Conservation (phyloP, 495 filamentous ascomycete species). For the Neurospora africana region DNA sequence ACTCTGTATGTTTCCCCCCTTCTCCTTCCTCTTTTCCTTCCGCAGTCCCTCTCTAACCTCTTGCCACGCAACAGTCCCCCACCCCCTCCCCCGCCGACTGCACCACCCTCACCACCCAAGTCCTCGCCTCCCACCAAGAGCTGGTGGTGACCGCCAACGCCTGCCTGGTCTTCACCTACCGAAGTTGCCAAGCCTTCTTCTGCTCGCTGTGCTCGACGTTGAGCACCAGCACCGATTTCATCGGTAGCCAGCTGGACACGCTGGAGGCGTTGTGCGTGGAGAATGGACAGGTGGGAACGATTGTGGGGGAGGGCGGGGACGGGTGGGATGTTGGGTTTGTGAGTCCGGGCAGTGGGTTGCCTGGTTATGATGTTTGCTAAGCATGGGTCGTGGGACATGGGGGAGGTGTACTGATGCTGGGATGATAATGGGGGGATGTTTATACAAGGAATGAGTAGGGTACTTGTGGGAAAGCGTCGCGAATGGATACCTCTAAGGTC, state of each 20-base stretch:
- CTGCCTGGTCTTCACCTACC: constrained; percentile 27
- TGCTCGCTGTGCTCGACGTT: constrained; percentile 30
- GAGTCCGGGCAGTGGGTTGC: constrained; percentile 19
- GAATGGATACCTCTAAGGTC: too few relatives aligned
- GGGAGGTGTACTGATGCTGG: too few relatives aligned
- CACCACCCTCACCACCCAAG: constrained; percentile 22
- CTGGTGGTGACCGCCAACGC: constrained; percentile 26
- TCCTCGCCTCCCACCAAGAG: constrained; percentile 20
- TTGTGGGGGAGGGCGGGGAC: constrained; percentile 24
- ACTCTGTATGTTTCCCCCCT: constrained; percentile 20
- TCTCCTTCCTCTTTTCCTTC: neutral
- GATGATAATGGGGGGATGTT: too few relatives aligned
- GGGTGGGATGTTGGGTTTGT: constrained; percentile 34
- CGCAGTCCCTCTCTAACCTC: neutral
- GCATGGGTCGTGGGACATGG: too few relatives aligned
- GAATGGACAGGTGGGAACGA: constrained; percentile 27
- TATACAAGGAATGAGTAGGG: too few relatives aligned
- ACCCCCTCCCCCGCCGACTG: constrained; percentile 23
- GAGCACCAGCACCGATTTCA: constrained; percentile 26
- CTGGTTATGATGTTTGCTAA: constrained; percentile 26
- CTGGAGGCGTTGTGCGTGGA: constrained; percentile 28
- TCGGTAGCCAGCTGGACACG: constrained; percentile 28
- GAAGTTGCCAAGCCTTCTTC: constrained; percentile 34
- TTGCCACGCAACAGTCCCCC: constrained; percentile 12
- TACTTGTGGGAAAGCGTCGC: too few relatives aligned